Base-by-base conservation (phyloP, 2,329 filamentous ascomycete species). In the Fusarium tjaetaba region DNA sequence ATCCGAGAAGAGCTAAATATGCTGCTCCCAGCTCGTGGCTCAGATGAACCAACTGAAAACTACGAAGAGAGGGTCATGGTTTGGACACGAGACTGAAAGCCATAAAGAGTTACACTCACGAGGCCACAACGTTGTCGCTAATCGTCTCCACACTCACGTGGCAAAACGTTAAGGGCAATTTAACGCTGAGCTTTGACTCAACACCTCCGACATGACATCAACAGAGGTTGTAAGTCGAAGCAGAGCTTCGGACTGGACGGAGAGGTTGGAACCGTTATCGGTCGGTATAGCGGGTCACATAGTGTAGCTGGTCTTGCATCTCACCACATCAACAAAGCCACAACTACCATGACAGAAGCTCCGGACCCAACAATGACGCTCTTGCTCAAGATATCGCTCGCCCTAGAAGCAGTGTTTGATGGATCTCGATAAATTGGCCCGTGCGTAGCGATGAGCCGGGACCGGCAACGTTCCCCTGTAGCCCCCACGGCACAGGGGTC, bases 11-110 rank as follows among this genome's bases (percentile, higher is more conserved):
- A 74, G 26, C 79, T 85, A 30, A 76, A 80, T 28, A 81, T 85
- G 80, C 74, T 67, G 55, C 78, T 85, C 28, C 82, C 83, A 24
- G 65, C 62, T 41, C 72, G 74, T 51, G 77, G 75, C 36, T 77
- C 68, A 61, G 78, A 67, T 49, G 68, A 76, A 74, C 79, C 77
- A 49, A 80, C 76, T 61, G 78, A 78, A 70, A 62, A 80, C 71
- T 80, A 84, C 78, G 79, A 77, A 57, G 80, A 82, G 66, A 79
- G 72, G 43, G 77, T 75, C 48, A 82, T 82, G 81, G 68, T 82
- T 32, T 82, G 80, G 80, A 65, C 60, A 62, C 71, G 64, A 51
- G 61, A 51, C 48, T 61, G 53, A 48, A 43, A 24, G 24, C 45
- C 43, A 20, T 45, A 70, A 56, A 42, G 41, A 49, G 38, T 52